Evolutionary conservation across 345 rosid genomes (phyloP).

Genomic region (Microthlaspi erraticum): DNA sequence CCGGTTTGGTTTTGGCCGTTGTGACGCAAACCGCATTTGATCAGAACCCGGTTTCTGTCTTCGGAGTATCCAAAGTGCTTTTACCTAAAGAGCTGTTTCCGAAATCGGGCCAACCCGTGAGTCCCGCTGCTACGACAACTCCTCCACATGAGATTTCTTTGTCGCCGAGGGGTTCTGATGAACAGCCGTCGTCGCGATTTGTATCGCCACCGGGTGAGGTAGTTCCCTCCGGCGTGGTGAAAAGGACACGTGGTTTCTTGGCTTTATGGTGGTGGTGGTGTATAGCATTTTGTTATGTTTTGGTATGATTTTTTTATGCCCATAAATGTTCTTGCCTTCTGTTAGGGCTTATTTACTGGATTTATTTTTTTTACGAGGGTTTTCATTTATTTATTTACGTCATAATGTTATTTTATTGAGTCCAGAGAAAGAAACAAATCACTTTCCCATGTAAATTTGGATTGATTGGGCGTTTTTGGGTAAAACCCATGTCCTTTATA

Average conservation of each 20-base stretch:
- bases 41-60: constrained; percentile 85
- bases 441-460: constrained; percentile 31
- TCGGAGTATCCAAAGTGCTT: constrained; percentile 84
- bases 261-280: constrained; percentile 47
- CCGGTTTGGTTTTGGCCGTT: constrained; percentile 79
- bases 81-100: constrained; percentile 70
- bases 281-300: constrained; percentile 60
- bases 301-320: constrained; percentile 47
- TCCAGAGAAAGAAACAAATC: constrained; percentile 15
- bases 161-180: constrained; percentile 51
- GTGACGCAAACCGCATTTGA: constrained; percentile 88
- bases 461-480: constrained; percentile 33
- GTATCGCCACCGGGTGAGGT: constrained; percentile 67
- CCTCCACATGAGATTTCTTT: constrained; percentile 55
- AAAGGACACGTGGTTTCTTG: constrained; percentile 28
- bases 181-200: constrained; percentile 46
- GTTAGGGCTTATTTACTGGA: constrained; percentile 29
- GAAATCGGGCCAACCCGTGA: constrained; percentile 47
- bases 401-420: constrained; percentile 28
- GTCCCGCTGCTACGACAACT: constrained; percentile 35
- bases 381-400: constrained; percentile 31
- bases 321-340: constrained; percentile 26
- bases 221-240: constrained; percentile 36
- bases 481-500: constrained; percentile 31
- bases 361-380: constrained; percentile 25